phyloP scores from a whole-genome alignment of 257 asterid species.

The Solanum pennellii region DNA sequence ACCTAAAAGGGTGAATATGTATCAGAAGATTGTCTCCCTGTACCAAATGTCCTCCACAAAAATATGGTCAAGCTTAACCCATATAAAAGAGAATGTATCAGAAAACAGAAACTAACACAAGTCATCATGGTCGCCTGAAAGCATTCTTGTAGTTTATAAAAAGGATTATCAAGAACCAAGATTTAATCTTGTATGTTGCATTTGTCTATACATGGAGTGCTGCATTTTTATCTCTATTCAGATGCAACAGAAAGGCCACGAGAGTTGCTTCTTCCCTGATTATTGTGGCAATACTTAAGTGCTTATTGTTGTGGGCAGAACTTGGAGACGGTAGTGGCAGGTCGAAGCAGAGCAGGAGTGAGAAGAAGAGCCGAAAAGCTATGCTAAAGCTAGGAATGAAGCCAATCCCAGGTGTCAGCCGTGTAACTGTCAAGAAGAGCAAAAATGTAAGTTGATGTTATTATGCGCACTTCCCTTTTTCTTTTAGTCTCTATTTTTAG shows the following conservation, averaged over 20 bases:
- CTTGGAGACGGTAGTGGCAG: slow-evolving; percentile 46
- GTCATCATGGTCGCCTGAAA: neutral
- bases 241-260: neutral
- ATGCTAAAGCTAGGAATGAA: slow-evolving; percentile 70
- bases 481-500: neutral
- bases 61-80: neutral
- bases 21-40: neutral
- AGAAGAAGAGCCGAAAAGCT: slow-evolving; percentile 67
- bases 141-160: neutral
- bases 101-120: neutral
- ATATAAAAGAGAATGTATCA: neutral
- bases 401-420: slow-evolving; percentile 50
- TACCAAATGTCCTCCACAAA: neutral
- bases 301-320: slow-evolving; percentile 13
- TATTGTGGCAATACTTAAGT: neutral
- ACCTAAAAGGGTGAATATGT: neutral
- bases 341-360: slow-evolving; percentile 61
- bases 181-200: neutral
- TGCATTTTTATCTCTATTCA: neutral
- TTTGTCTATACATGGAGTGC: neutral
- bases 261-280: neutral
- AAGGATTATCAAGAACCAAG: neutral
- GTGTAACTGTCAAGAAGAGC: slow-evolving; percentile 66
- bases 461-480: neutral
- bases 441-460: slow-evolving; percentile 30